Conservation (phyloP, 2,329 filamentous ascomycete species). For the Colletotrichum cuscutae region DNA sequence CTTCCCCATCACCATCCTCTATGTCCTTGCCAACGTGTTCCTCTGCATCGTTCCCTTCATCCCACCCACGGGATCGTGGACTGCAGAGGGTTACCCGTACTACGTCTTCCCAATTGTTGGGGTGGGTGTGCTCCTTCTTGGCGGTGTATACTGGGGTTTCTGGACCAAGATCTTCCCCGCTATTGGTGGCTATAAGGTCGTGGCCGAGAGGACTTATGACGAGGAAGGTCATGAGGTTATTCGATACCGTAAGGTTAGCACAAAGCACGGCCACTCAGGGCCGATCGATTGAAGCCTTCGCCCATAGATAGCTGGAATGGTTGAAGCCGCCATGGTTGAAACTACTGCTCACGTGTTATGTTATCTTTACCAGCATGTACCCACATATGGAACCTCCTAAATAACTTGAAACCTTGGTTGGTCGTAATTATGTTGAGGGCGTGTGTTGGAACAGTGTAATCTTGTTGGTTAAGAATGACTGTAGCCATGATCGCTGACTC, state of each 20-base stretch:
- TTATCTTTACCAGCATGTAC: too few relatives aligned
- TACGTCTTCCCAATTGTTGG: slow-evolving; percentile 67
- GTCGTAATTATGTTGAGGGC: too few relatives aligned
- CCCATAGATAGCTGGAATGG: too few relatives aligned
- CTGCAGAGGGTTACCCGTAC: slow-evolving; percentile 63
- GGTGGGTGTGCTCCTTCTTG: slow-evolving; percentile 60
- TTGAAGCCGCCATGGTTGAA: too few relatives aligned
- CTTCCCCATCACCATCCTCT: slow-evolving; percentile 59
- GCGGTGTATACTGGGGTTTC: slow-evolving; percentile 61
- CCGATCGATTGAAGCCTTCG: neutral
- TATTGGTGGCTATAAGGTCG: slow-evolving; percentile 60
- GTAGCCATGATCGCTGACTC: too few relatives aligned
- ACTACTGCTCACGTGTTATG: too few relatives aligned
- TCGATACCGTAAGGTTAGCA: slow-evolving; percentile 49
- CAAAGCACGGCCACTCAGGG: neutral
- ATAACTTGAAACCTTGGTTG: too few relatives aligned
- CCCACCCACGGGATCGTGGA: slow-evolving; percentile 59
- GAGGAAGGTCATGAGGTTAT: slow-evolving; percentile 53
- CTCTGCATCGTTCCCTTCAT: slow-evolving; percentile 65
- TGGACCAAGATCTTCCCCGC: slow-evolving; percentile 63
- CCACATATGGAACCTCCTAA: too few relatives aligned
- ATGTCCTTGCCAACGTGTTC: slow-evolving; percentile 62
- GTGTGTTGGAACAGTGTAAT: too few relatives aligned
- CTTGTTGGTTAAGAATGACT: too few relatives aligned
- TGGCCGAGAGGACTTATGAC: slow-evolving; percentile 53